Percentiles rank a stretch among this genome's conserved stretches.
These are phyloP conservation scores for Dujonia santamariae DNA, from an alignment of 1,139 yeast species.

Conservation along the genomic window DNA sequence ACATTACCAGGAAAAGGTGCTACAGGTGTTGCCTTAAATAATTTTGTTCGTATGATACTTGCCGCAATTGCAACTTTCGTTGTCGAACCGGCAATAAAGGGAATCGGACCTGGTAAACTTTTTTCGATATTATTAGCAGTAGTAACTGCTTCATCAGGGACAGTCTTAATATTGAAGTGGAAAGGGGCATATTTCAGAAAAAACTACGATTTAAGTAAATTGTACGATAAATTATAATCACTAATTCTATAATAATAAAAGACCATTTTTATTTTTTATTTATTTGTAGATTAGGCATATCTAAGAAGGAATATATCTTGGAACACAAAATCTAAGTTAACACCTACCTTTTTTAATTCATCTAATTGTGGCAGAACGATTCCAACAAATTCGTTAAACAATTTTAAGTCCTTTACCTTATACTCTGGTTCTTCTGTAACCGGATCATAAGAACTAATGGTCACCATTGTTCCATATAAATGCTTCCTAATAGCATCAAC, in stretches of 20 bases:
- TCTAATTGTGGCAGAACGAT: conserved; percentile 59
- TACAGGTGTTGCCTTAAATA: conserved; percentile 82
- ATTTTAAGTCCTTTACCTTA: conserved; percentile 26
- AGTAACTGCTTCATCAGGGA: conserved; percentile 41
- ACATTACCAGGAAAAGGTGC: conserved; percentile 87
- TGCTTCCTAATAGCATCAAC: conserved; percentile 63
- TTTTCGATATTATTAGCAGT: conserved; percentile 65
- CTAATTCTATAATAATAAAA: no score
- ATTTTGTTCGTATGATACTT: conserved; percentile 65
- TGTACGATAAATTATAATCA: conserved; percentile 46
- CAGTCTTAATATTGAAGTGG: conserved; percentile 49
- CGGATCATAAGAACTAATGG: conserved; percentile 8
- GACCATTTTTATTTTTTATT: neutral
- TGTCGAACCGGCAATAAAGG: conserved; percentile 61
- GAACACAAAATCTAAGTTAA: conserved; percentile 66
- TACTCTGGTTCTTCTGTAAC: conserved; percentile 23
- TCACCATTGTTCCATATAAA: conserved; percentile 58
- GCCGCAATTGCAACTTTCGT: conserved; percentile 79
- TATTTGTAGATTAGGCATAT: conserved; percentile 1
- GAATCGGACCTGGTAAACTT: conserved; percentile 70
- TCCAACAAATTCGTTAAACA: conserved; percentile 44
- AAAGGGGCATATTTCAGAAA: conserved; percentile 66
- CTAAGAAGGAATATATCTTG: conserved; percentile 26
- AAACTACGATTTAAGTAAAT: conserved; percentile 54
- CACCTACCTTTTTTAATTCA: conserved; percentile 62